Conservation (phyloP, 495 filamentous ascomycete species). For the Penicillium argentinense region DNA sequence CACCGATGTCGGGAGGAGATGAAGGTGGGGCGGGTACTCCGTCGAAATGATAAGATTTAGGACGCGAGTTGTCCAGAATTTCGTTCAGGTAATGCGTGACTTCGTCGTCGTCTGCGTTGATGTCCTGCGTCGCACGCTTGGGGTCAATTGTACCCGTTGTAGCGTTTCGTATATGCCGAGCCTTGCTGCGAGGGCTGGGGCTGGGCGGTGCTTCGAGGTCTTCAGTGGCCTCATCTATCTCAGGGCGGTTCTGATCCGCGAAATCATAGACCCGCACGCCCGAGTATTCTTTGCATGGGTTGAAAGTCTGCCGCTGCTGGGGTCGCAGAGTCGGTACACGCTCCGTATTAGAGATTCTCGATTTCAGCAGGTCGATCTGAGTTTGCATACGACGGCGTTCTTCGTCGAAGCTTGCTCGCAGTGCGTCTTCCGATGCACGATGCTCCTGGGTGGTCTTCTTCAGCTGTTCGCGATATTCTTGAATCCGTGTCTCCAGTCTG, state of each 20-base stretch:
- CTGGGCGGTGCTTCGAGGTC: conserved; percentile 41
- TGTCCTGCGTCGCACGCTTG: conserved; percentile 26
- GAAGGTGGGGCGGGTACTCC: conserved; percentile 28
- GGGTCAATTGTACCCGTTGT: conserved; percentile 26
- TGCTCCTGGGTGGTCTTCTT: conserved; percentile 37
- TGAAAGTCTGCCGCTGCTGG: conserved; percentile 28
- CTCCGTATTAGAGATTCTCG: conserved; percentile 28
- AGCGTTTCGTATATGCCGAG: conserved; percentile 20
- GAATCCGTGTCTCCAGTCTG: conserved; percentile 46
- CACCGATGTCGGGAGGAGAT: conserved; percentile 32
- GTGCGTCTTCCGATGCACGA: conserved; percentile 37
- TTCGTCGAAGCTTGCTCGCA: conserved; percentile 33
- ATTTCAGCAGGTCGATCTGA: conserved; percentile 35
- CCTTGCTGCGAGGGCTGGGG: conserved; percentile 42
- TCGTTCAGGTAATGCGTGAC: conserved; percentile 32
- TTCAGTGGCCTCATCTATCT: conserved; percentile 30
- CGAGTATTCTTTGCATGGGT: conserved; percentile 34
- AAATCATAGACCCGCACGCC: conserved; percentile 36
- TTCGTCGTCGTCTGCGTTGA: conserved; percentile 32
- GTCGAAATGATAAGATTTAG: conserved; percentile 10
- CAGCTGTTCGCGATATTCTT: conserved; percentile 45
- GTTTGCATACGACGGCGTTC: conserved; percentile 37
- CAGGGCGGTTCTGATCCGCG: conserved; percentile 24
- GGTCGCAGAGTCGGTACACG: conserved; percentile 24
- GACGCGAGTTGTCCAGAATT: conserved; percentile 23